These are phyloP conservation scores for Neofusicoccum kwambonambiense DNA, from an alignment of 2,329 filamentous ascomycete genomes.

Conservation along the genomic window DNA sequence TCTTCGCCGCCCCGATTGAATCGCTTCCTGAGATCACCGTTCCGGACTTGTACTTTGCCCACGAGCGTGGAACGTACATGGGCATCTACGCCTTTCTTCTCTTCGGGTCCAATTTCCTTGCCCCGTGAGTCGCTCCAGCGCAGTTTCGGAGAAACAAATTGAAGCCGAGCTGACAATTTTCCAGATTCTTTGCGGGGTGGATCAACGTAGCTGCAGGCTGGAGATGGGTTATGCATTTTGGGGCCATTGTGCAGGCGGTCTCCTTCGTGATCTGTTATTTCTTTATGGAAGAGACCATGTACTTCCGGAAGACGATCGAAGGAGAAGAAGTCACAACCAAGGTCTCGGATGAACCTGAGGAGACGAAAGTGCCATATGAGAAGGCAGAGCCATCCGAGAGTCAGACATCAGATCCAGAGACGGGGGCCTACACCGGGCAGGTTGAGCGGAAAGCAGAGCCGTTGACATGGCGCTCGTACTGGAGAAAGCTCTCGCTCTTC, in stretches of 20 bases:
- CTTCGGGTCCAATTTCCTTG: slow-evolving; percentile 37
- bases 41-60: slow-evolving; percentile 40
- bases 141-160: no score
- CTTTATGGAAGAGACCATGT: slow-evolving; percentile 62
- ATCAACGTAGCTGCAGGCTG: slow-evolving; percentile 36
- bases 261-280: slow-evolving; percentile 56
- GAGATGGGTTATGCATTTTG: slow-evolving; percentile 47
- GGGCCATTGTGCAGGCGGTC: slow-evolving; percentile 52
- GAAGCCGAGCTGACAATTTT: background rate
- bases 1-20: slow-evolving; percentile 50
- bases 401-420: background rate
- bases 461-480: slow-evolving; percentile 26
- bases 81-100: slow-evolving; percentile 33
- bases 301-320: slow-evolving; percentile 27
- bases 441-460: background rate
- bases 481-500: slow-evolving; percentile 32
- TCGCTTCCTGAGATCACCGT: slow-evolving; percentile 48
- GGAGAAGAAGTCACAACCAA: background rate
- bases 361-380: background rate
- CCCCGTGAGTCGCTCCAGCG: slow-evolving; percentile 21
- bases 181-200: slow-evolving; percentile 32
- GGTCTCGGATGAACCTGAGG: background rate
- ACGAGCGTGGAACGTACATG: slow-evolving; percentile 33
- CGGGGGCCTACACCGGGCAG: background rate
- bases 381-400: background rate